phyloP scores from a whole-genome alignment of 2,329 filamentous ascomycete species.

The Fusarium sp. region DNA sequence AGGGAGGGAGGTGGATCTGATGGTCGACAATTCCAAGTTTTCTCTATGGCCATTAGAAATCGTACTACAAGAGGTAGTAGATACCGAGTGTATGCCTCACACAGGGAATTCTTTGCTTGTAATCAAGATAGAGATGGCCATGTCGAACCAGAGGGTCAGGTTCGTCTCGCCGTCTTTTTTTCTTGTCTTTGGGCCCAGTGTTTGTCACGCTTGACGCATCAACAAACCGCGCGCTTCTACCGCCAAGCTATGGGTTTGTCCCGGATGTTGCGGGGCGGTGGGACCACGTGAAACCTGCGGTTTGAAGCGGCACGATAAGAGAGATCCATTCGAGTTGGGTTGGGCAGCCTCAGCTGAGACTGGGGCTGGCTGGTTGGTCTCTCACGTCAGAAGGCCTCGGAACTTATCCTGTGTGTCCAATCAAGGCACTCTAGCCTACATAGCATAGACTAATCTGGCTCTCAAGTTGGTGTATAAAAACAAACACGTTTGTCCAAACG shows the following conservation, averaged over 20 bases:
- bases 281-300: neutral
- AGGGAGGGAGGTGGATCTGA: neutral
- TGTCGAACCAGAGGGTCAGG: neutral
- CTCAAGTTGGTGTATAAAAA: too few species aligned
- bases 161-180: slow-evolving; percentile 8
- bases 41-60: neutral
- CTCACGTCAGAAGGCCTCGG: too few species aligned
- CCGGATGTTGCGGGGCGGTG: slow-evolving; percentile 8
- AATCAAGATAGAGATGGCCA: neutral
- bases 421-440: too few species aligned
- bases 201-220: slow-evolving; percentile 3
- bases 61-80: too few species aligned
- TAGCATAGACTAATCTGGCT: too few species aligned
- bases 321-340: slow-evolving; percentile 1
- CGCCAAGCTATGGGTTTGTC: slow-evolving; percentile 18
- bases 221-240: slow-evolving; percentile 20
- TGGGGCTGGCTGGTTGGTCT: slow-evolving; percentile 7
- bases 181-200: slow-evolving; percentile 2
- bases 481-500: too few species aligned
- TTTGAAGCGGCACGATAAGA: slow-evolving; percentile 8
- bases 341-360: slow-evolving; percentile 22
- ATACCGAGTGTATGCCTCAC: neutral
- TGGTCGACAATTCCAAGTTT: neutral
- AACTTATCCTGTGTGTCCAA: too few species aligned
- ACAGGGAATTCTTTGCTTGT: neutral